Evolutionary conservation across 2,329 filamentous ascomycete genomes (phyloP).

Genomic region (Fusarium mundagurra): DNA sequence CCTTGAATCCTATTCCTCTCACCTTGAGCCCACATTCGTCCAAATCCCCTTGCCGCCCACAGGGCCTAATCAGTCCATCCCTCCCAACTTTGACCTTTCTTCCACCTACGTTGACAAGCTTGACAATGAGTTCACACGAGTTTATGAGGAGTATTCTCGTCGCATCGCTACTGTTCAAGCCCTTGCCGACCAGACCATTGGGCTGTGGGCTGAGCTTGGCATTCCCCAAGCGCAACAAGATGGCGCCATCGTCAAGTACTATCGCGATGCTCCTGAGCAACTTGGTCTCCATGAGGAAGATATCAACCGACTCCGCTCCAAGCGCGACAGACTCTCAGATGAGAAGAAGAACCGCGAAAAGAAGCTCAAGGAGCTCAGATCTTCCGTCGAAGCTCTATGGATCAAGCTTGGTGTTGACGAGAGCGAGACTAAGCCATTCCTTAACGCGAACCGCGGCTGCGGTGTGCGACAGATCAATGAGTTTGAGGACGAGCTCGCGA

Average conservation of each 20-base stretch:
- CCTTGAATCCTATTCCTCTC: slow-evolving; percentile 94
- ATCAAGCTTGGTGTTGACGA: slow-evolving; percentile 86
- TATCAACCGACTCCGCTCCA: slow-evolving; percentile 74
- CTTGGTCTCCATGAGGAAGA: slow-evolving; percentile 92
- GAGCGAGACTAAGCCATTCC: slow-evolving; percentile 82
- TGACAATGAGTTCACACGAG: slow-evolving; percentile 89
- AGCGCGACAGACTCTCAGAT: slow-evolving; percentile 83
- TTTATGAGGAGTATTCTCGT: slow-evolving; percentile 95
- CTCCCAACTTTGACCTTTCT: slow-evolving; percentile 91
- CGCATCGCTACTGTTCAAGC: slow-evolving; percentile 80
- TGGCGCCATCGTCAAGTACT: slow-evolving; percentile 84
- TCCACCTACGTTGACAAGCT: slow-evolving; percentile 86
- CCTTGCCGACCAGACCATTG: slow-evolving; percentile 85
- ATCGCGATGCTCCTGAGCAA: slow-evolving; percentile 91
- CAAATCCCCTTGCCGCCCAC: slow-evolving; percentile 86
- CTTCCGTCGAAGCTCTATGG: slow-evolving; percentile 88
- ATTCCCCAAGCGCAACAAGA: slow-evolving; percentile 95
- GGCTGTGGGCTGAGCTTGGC: slow-evolving; percentile 94
- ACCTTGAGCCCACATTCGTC: slow-evolving; percentile 90
- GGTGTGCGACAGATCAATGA: slow-evolving; percentile 94
- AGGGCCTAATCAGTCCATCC: slow-evolving; percentile 76
- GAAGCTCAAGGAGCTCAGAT: slow-evolving; percentile 77
- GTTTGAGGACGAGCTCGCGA: slow-evolving; percentile 88
- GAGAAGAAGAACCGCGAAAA: slow-evolving; percentile 90
- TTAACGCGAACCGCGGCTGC: slow-evolving; percentile 88